These are phyloP conservation scores for Phoenix dactylifera DNA, from an alignment of 176 grass and related monocot genomes.

Conservation along the genomic window DNA sequence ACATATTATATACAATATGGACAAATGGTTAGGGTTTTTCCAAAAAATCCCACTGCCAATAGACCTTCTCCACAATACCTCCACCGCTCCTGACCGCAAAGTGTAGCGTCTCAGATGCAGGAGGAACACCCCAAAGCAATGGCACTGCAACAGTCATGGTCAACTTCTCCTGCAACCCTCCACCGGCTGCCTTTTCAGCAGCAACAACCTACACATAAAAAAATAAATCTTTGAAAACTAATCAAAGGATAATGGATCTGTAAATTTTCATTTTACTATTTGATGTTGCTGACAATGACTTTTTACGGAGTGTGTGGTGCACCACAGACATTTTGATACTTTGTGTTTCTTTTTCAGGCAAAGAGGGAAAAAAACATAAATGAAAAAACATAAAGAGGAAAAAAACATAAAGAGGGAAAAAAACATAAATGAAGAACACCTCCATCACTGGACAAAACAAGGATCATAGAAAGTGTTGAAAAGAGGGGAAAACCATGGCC, in stretches of 20 bases:
- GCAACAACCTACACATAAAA: slow-evolving; percentile 47
- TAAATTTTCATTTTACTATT: no score
- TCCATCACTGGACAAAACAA: no score
- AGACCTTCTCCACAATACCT: slow-evolving; percentile 94
- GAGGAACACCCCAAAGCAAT: slow-evolving; percentile 89
- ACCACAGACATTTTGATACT: no score
- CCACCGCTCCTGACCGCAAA: slow-evolving; percentile 77
- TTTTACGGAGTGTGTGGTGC: no score
- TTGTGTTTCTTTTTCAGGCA: no score
- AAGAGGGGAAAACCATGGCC: no score
- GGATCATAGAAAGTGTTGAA: no score
- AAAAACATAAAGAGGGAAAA: no score
- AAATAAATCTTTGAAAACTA: neutral
- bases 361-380: no score
- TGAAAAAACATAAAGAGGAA: no score
- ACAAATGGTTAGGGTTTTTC: slow-evolving; percentile 27
- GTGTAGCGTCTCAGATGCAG: slow-evolving; percentile 77
- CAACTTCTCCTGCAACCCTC: slow-evolving; percentile 85
- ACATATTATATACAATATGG: slow-evolving; percentile 39
- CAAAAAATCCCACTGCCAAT: slow-evolving; percentile 96
- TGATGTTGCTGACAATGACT: no score
- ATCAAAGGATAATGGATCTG: neutral
- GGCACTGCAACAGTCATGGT: slow-evolving; percentile 89
- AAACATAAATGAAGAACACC: no score
- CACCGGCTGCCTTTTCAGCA: slow-evolving; percentile 73